These are phyloP conservation scores for Paspalum notatum DNA, from an alignment of 176 grass and related monocot species.

Conservation along the genomic window DNA sequence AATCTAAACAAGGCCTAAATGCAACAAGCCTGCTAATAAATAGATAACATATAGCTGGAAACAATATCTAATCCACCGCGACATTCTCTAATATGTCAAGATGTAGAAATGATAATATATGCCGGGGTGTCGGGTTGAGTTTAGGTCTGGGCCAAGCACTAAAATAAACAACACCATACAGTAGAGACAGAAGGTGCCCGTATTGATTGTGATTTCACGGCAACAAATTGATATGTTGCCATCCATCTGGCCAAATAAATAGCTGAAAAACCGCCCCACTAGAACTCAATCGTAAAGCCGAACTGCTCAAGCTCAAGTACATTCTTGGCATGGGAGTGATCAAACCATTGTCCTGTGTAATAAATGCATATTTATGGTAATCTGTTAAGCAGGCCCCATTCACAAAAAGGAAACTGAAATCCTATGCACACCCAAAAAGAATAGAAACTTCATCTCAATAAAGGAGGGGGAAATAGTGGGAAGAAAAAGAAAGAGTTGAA, in stretches of 20 bases:
- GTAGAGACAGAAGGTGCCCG: not conserved
- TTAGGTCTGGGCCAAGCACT: not conserved
- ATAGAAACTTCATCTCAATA: not conserved
- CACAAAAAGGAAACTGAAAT: slow-evolving; percentile 1
- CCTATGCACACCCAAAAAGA: not conserved
- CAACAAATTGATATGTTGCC: not conserved
- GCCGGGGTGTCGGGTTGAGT: not conserved
- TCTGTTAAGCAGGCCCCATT: not conserved
- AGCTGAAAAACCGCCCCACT: not conserved
- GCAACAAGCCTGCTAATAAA: not conserved
- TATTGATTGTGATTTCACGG: not conserved
- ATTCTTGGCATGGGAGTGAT: not conserved
- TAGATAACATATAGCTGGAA: not conserved
- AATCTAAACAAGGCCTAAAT: too few species aligned
- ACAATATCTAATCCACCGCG: not conserved
- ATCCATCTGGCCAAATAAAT: slow-evolving; percentile 1
- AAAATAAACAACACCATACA: slow-evolving; percentile 2
- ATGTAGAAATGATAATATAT: not conserved
- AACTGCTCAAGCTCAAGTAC: not conserved
- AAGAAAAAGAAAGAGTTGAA: not conserved
- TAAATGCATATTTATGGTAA: slow-evolving; percentile 13
- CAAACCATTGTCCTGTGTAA: slow-evolving; percentile 24
- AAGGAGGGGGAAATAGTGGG: not conserved
- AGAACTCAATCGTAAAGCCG: slow-evolving; percentile 8
- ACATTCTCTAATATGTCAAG: not conserved